These are phyloP conservation scores for Eimeria praecox DNA, from an alignment of 169 alveolate species.

Conservation along the genomic window DNA sequence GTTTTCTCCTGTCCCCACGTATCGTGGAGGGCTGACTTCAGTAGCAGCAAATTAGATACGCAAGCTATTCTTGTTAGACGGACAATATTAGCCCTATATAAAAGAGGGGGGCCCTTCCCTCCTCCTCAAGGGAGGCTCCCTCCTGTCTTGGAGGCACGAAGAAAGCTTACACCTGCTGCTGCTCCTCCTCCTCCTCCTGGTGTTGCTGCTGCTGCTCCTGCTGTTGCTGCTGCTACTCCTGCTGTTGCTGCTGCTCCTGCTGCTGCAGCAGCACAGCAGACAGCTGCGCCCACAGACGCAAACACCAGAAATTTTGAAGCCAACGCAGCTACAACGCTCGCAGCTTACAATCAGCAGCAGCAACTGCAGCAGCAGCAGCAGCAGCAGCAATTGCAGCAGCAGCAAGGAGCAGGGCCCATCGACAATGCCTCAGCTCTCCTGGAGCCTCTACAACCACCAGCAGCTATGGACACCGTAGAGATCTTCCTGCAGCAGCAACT, in stretches of 20 bases:
- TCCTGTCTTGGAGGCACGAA: background rate
- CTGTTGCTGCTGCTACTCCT: constrained; percentile 33
- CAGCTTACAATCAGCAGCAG: constrained; percentile 40
- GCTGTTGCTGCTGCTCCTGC: background rate
- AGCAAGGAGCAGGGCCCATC: background rate
- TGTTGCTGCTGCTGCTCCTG: background rate
- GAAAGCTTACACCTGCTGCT: background rate
- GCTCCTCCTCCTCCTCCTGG: background rate
- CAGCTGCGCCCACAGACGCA: background rate
- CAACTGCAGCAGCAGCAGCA: constrained; percentile 66
- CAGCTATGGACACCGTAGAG: background rate
- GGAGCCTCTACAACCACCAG: background rate
- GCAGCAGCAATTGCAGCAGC: constrained; percentile 39
- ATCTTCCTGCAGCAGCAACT: constrained; percentile 2
- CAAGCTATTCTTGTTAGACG: constrained; percentile 74
- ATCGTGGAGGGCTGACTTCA: constrained; percentile 68
- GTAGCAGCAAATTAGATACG: constrained; percentile 63
- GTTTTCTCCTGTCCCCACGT: constrained; percentile 65
- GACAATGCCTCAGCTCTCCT: background rate
- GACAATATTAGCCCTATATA: constrained; percentile 61
- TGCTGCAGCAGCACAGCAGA: background rate
- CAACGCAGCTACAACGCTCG: too few species aligned
- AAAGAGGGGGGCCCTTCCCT: constrained; percentile 53
- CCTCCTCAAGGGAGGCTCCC: background rate
- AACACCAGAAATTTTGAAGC: too few species aligned